Conservation (phyloP, 2,329 filamentous ascomycete genomes). For the Colletotrichum sp. region DNA sequence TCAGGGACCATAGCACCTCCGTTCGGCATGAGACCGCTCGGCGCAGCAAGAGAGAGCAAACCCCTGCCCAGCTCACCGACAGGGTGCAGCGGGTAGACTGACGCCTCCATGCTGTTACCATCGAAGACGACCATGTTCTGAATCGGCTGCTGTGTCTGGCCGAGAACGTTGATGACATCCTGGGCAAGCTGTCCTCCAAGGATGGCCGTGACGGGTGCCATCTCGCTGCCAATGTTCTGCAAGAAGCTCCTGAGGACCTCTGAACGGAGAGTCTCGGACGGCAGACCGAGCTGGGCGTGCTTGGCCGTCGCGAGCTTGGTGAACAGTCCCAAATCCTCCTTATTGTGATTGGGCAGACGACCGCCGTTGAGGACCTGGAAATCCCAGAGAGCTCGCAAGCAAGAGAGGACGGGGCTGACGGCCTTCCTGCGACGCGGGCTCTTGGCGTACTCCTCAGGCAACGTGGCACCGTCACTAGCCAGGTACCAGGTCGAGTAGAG, state of each 20-base stretch:
- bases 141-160: conserved; percentile 89
- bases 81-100: conserved; percentile 83
- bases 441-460: conserved; percentile 70
- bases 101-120: conserved; percentile 78
- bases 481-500: conserved; percentile 87
- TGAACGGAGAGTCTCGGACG: conserved; percentile 68
- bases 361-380: conserved; percentile 69
- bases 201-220: conserved; percentile 87
- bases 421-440: conserved; percentile 72
- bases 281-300: conserved; percentile 76
- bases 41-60: conserved; percentile 41
- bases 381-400: conserved; percentile 88
- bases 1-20: conserved; percentile 15
- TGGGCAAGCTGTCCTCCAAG: conserved; percentile 91
- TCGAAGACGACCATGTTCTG: conserved; percentile 96
- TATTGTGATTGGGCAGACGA: conserved; percentile 58
- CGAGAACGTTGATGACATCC: conserved; percentile 96
- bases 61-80: conserved; percentile 58
- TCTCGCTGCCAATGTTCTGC: conserved; percentile 82
- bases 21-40: conserved; percentile 17
- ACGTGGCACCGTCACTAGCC: conserved; percentile 76
- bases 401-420: conserved; percentile 85
- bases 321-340: conserved; percentile 75
- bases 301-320: conserved; percentile 79
- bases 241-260: conserved; percentile 84